Base-by-base conservation (phyloP, 345 rosid genomes). In the Euphorbia lathyris region DNA sequence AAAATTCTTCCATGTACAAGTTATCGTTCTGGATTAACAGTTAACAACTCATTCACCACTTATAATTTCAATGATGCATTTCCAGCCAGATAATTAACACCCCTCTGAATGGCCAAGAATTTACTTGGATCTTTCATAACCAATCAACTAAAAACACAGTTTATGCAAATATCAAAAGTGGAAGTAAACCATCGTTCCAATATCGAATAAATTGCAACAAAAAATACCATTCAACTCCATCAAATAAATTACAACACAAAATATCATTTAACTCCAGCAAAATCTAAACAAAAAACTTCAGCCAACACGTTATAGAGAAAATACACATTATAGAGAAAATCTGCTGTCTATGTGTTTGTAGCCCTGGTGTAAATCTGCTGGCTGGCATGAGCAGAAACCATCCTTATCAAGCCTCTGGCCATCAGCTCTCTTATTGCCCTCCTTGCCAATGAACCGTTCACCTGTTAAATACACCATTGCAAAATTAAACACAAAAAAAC, bases 361-460 rank as follows among this genome's bases (percentile, higher is more conserved):
- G 92, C 90, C 76, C 97, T 84, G 34, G 93, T 87, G 83, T 88
- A 88, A 53, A 92, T 92, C 84, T 90, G 91, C 82, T 90, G 94
- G 86, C 92, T 87, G 13, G 95, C 58, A 77, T 90, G 92, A 50
- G 91, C 74, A 58, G 95, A 86, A 3, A 90, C 84, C 96, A 87
- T 83, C 85, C 91, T 77, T 78, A 88, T 86, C 50, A 76, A 72
- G 23, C 94, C 98, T 73, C 86, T 86, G 10, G 91, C 92, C 96
- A 90, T 90, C 83, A 90, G 67, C 12, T 92, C 94, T 77, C 75
- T 87, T 20, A 90, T 92, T 36, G 96, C 94, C 75, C 63, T 80
- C 74, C 90, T 76, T 9, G 96, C 96, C 64, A 90, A 84, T 0
- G 94, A 92, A 53, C 92, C 97, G 29, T 74, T 92, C 43, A 92